These are phyloP conservation scores for Lyophyllum decastes DNA, from an alignment of 768 basidiomycete genomes.

Conservation along the genomic window DNA sequence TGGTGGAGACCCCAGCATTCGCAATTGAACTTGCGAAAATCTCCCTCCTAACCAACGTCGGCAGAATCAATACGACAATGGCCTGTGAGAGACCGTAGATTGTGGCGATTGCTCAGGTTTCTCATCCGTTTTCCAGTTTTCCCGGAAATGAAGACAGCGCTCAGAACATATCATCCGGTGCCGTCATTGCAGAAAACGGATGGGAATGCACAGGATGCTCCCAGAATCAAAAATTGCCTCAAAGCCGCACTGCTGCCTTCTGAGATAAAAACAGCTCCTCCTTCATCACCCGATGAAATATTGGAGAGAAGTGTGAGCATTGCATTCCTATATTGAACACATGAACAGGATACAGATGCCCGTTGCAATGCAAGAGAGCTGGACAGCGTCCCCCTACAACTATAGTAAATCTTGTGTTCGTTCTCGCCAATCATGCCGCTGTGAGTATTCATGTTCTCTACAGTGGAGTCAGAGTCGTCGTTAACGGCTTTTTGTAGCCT, in stretches of 20 bases:
- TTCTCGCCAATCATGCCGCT: conserved; percentile 75
- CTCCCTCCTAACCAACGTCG: conserved; percentile 84
- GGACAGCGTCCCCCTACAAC: conserved; percentile 78
- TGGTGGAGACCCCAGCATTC: conserved; percentile 79
- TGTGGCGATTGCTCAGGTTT: conserved; percentile 3
- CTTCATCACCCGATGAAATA: conserved; percentile 76
- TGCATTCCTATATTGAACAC: conserved; percentile 1
- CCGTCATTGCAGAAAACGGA: conserved; percentile 87
- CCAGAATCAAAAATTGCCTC: conserved; percentile 87
- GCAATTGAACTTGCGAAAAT: conserved; percentile 82
- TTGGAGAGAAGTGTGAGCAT: conserved; percentile 61
- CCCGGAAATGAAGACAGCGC: conserved; percentile 90
- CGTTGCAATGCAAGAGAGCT: conserved; percentile 41
- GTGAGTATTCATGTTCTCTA: conserved; percentile 41
- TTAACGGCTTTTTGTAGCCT: conserved; percentile 38
- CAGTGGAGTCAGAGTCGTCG: conserved; percentile 4
- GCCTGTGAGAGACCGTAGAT: conserved; percentile 56
- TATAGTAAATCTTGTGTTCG: conserved; percentile 84
- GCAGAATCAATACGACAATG: conserved; percentile 91
- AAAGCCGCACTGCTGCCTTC: conserved; percentile 77
- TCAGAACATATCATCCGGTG: conserved; percentile 90
- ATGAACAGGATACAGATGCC: conserved; percentile 6
- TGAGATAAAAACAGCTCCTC: conserved; percentile 65
- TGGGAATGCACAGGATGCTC: conserved; percentile 88
- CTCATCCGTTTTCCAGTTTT: conserved; percentile 57